phyloP scores from a whole-genome alignment of 75 land plant species.

The Adiantum capillusveneris region DNA sequence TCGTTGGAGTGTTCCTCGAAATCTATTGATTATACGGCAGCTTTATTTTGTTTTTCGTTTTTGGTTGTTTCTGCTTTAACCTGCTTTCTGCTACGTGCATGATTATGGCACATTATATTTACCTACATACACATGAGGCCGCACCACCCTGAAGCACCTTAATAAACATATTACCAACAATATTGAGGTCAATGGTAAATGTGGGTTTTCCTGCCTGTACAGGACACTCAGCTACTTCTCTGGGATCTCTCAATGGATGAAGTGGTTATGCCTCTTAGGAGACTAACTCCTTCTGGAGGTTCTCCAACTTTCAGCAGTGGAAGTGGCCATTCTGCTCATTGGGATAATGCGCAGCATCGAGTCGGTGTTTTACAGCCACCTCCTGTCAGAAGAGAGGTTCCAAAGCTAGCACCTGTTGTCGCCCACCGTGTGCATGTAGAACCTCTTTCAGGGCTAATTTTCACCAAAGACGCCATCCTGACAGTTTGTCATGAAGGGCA shows the following conservation, averaged over 20 bases:
- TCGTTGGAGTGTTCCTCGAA: too few species aligned
- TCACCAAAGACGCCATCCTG: constrained; percentile 72
- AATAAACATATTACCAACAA: too few species aligned
- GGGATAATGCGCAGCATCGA: constrained; percentile 51
- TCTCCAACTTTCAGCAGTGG: constrained; percentile 63
- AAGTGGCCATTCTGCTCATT: constrained; percentile 54
- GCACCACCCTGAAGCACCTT: too few species aligned
- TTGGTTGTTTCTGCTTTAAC: too few species aligned
- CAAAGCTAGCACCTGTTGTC: constrained; percentile 82
- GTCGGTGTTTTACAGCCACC: constrained; percentile 79
- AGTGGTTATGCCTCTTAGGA: constrained; percentile 77
- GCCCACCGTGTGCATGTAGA: constrained; percentile 91
- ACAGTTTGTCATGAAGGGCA: constrained; percentile 86
- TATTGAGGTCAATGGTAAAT: too few species aligned
- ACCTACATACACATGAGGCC: too few species aligned
- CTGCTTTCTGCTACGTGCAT: too few species aligned
- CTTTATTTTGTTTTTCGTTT: background rate
- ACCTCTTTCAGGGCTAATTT: constrained; percentile 82
- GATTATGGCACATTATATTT: too few species aligned
- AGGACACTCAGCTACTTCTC: constrained; percentile 91
- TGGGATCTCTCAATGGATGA: constrained; percentile 95
- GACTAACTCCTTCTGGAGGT: constrained; percentile 46
- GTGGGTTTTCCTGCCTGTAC: constrained; percentile 2
- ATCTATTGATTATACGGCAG: background rate
- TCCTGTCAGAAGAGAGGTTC: constrained; percentile 87